Base-by-base conservation (phyloP, 2,329 filamentous ascomycete genomes). In the Epichloe baconii region DNA sequence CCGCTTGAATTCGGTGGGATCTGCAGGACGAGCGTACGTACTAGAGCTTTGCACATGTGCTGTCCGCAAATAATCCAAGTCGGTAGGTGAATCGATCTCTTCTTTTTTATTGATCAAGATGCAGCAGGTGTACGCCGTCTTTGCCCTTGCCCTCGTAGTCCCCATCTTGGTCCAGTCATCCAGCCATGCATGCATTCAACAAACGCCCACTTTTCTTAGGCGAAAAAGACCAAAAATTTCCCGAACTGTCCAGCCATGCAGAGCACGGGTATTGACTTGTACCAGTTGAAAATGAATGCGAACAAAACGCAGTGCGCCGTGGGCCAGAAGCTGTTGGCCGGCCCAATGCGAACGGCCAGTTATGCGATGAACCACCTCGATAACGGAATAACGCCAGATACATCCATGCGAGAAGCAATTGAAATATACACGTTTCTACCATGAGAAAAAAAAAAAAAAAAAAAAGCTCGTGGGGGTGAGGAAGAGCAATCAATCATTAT, bases 401-500 rank as follows among this genome's bases (percentile, higher is more conserved):
- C 31, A 23, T 23, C 21, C 35, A 48, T 44, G 34, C 21, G 40
- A 49, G 40, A 43, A 26, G n/a, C 5, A 26, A 19, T 11, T 8
- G 23, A 38, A 43, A 36, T 43, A 47, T 38, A 26, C 35, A 36
- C 17, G 11, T 36, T n/a, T 6, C 36, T 19, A 31, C 34, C 5
- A 26, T 21, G 41, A 15, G 35, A 26, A 21, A 12, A 8, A 2
- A 17, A 42, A 14, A 4, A 14, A 31, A n/a, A n/a, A 42, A 14
- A 6, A 44, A 31, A 38, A 36, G 38, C 8, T 43, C 10, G 10
- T 15, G 8, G 5, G 5, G n/a, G 19, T 12, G 8, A 14, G 21
- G 21, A 19, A 19, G 41, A 37, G 15, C 2, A 23, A 14, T 21
- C 11, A 23, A 14, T 21, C 2, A 35, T 54, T 44, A 80, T 46